Conservation (phyloP, 2,329 filamentous ascomycete species). For the Exophiala spinifera region DNA sequence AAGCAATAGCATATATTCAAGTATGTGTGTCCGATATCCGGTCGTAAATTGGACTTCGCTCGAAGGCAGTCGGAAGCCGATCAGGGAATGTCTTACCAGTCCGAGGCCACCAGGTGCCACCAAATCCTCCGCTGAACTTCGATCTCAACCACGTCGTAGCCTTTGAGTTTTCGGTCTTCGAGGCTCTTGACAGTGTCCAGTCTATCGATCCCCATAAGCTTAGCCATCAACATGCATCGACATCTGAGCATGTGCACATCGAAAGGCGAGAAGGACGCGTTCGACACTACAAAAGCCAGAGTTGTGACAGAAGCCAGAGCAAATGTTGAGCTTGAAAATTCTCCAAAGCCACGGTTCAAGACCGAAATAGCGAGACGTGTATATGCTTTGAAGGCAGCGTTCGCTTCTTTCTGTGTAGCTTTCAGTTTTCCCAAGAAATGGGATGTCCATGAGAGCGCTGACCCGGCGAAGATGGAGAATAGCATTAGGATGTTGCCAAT, state of each 20-base stretch:
- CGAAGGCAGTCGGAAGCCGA: no score
- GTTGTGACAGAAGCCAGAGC: slow-evolving; percentile 1
- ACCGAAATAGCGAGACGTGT: neutral
- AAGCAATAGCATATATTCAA: no score
- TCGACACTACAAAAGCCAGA: neutral
- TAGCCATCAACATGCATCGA: slow-evolving; percentile 1
- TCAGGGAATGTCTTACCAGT: neutral
- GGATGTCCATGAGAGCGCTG: neutral
- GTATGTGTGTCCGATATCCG: no score
- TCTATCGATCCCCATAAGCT: neutral
- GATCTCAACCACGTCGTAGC: slow-evolving; percentile 1
- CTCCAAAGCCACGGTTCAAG: neutral
- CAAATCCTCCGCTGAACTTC: slow-evolving; percentile 4
- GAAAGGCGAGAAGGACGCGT: neutral
- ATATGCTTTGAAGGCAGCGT: neutral
- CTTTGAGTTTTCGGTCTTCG: slow-evolving; percentile 1
- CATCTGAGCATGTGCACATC: neutral
- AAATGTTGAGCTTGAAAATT: neutral
- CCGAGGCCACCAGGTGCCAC: slow-evolving; percentile 2
- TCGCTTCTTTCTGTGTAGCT: neutral
- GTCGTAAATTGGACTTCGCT: neutral
- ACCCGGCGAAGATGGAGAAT: neutral
- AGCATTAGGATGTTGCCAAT: neutral
- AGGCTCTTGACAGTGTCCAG: neutral
- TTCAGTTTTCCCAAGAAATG: neutral